Evolutionary conservation across 2,329 filamentous ascomycete genomes (phyloP), one percentile per base, ranked within the genome.

Genomic region (Escovopsis sp.): DNA sequence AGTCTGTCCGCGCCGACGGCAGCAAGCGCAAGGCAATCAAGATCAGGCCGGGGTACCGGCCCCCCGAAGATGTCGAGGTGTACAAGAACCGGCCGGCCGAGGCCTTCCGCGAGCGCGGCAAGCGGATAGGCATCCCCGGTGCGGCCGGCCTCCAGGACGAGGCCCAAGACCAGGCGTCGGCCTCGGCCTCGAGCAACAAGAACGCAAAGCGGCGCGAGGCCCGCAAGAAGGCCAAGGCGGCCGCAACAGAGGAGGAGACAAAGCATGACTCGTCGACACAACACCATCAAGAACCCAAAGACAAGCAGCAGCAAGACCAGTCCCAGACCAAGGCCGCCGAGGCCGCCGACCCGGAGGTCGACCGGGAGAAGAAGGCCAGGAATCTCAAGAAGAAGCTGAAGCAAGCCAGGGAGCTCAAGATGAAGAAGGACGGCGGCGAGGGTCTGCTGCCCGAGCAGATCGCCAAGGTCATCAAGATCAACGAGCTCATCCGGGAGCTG

Each of bases 381-480:
- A 93, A 85, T 55, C 66, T 96, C 37, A 84, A 82, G 59, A 98
- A 98, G 71, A 98, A 96, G 64, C 68, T 98, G 46, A 84, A 89
- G 55, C 91, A 98, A 60, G 89, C 91, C 4, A 82, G 80, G 52
- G 91, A 96, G 2, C 70, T 98, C 42, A 82, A 86, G 58, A 81
- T 80, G 54, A 95, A 94, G 71, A 94, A 94, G 62, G 85, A 94
- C 23, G 80, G 78, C 43, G 91, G 91, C 18, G 82, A 85, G 57
- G 72, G 76, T 4, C 65, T 98, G 47, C 69, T 96, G 26, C 89
- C 88, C 0, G 91, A 98, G 65, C 91, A 98, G 65, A 82, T 96
- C 49, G 87, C 89, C 53, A 98, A 98, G 67, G 85, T 98, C 43
- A 93, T 94, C 60, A 94, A 91, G 63, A 94, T 98, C 59, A 86